These are phyloP conservation scores for Globisporangium parvum DNA, from an alignment of 352 stramenopile genomes.

Conservation along the genomic window DNA sequence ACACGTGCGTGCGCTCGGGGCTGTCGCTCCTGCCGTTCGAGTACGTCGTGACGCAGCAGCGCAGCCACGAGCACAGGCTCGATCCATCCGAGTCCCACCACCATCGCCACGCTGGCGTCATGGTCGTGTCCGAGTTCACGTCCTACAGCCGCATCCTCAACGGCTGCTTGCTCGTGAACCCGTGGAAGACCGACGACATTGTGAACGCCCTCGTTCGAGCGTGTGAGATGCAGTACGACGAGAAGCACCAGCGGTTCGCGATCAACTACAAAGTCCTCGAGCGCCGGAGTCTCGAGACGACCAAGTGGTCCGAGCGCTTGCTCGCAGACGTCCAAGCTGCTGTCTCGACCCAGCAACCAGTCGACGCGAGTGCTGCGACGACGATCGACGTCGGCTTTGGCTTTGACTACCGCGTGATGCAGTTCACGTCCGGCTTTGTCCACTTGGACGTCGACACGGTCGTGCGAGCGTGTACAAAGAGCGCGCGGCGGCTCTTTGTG, in stretches of 20 bases:
- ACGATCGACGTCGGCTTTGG: constrained; percentile 92
- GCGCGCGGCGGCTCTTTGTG: constrained; percentile 87
- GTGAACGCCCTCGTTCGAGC: constrained; percentile 57
- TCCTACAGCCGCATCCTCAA: constrained; percentile 95
- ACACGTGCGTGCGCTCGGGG: constrained; percentile 59
- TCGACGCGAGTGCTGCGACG: constrained; percentile 62
- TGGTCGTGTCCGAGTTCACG: constrained; percentile 96
- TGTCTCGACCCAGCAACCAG: constrained; percentile 30
- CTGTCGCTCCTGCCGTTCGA: constrained; percentile 75
- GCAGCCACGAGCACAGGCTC: constrained; percentile 32
- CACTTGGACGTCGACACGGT: constrained; percentile 89
- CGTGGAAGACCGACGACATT: constrained; percentile 93
- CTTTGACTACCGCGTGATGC: constrained; percentile 94
- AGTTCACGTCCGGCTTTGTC: constrained; percentile 93
- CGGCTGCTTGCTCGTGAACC: constrained; percentile 96
- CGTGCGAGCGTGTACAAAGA: constrained; percentile 66
- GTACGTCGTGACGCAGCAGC: constrained; percentile 64
- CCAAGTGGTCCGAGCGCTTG: constrained; percentile 91
- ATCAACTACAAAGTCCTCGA: constrained; percentile 88
- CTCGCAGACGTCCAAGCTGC: constrained; percentile 92
- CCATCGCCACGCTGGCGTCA: constrained; percentile 59
- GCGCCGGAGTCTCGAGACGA: constrained; percentile 48
- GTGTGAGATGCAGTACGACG: constrained; percentile 70
- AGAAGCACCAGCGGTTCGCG: constrained; percentile 65
- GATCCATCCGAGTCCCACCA: constrained; percentile 11